Evolutionary conservation across 352 stramenopile species (phyloP), one percentile per base, ranked within the genome.

Genomic region (Phytophthora pluvialis): DNA sequence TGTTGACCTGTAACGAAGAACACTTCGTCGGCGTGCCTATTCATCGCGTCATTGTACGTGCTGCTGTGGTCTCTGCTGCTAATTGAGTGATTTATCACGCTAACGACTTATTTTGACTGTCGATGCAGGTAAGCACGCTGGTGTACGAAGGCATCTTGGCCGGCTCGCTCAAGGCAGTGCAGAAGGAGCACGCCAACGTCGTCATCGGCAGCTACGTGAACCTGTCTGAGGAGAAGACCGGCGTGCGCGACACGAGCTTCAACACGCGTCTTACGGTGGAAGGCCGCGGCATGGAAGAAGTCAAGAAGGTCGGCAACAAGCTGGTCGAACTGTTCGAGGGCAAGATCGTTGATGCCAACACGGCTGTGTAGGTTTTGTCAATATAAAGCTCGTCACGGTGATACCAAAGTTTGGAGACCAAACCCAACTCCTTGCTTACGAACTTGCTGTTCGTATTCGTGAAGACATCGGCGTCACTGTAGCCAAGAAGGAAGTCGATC

Each of bases 201-300:
- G 71, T 72, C 18, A 88, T 94, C 40, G 86, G 86, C 43, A 94
- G 86, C 80, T 94, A 94, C 67, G 59, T 93, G 49, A 94, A 93
- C 57, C 62, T 90, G 40, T 80, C 77, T 25, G 63, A 80, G 25
- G 67, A 88, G 35, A 81, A 87, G 43, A 79, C 67, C 1, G 73
- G 78, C 18, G 39, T 64, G 16, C 69, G 70, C 16, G 80, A 91
- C 51, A 60, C 68, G 28, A 78, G 67, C 7, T 90, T 86, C 64
- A 90, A 86, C 67, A 89, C 79, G 21, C 70, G 70, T 3, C 72
- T 90, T 25, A 88, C 81, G 0, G 68, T 87, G 42, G 80, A 89
- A 55, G 75, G 77, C 8, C 76, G 78, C 26, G 56, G 88, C 15
- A 36, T 39, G 0, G 62, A 83, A 0, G 75, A 88, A 35, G 77